A percentile compares a stretch with the other conserved stretches of the same genome.
Evolutionary conservation across 208 protist genomes (phyloP).

Genomic region (Leishmania major): DNA sequence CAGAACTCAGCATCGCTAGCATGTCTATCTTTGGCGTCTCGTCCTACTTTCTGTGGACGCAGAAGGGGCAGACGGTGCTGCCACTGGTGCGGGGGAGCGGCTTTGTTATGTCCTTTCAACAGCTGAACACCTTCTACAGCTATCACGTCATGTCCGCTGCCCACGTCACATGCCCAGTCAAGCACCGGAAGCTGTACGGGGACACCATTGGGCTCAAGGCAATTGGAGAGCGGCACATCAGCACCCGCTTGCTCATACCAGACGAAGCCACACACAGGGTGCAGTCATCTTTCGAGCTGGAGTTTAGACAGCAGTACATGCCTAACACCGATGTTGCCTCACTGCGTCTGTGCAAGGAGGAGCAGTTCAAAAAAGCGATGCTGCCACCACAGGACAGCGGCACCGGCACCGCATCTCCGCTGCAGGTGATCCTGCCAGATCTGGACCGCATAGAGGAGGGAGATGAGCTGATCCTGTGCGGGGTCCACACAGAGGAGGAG

Average conservation of each 20-base stretch:
- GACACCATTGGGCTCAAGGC: constrained; percentile 70
- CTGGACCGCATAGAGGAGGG: constrained; percentile 65
- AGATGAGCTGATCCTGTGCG: constrained; percentile 64
- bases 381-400: neutral
- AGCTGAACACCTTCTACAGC: constrained; percentile 73
- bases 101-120: constrained; percentile 72
- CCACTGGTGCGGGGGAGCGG: constrained; percentile 86
- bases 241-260: constrained; percentile 62
- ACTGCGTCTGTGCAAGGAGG: constrained; percentile 57
- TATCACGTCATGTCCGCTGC: constrained; percentile 86
- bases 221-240: constrained; percentile 89
- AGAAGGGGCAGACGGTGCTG: constrained; percentile 84
- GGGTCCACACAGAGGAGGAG: constrained; percentile 65
- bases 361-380: constrained; percentile 30
- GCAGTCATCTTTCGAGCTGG: constrained; percentile 47
- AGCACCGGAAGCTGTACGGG: constrained; percentile 66
- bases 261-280: constrained; percentile 32
- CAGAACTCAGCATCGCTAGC: neutral
- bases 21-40: constrained; percentile 84
- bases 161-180: constrained; percentile 82
- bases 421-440: constrained; percentile 70
- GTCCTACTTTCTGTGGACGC: constrained; percentile 90
- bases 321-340: constrained; percentile 77
- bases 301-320: constrained; percentile 69
- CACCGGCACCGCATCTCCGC: neutral